Percentiles rank a stretch among this genome's conserved stretches.
phyloP scores from a whole-genome alignment of 768 basidiomycete species.

The Xerocomus brunneocitrinus region DNA sequence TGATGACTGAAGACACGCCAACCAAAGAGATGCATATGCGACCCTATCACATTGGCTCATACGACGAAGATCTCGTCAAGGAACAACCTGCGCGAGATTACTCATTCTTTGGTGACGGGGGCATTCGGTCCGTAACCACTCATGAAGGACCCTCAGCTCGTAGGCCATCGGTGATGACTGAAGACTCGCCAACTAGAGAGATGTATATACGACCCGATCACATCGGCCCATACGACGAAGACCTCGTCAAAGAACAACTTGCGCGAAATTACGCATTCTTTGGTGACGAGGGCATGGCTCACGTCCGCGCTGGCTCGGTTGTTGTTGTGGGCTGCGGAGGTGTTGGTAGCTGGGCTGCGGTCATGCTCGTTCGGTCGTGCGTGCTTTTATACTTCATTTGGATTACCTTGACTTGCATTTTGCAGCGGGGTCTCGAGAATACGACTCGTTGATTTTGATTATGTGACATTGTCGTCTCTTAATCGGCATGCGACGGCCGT shows the following conservation, averaged over 20 bases:
- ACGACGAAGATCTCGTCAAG: constrained; percentile 75
- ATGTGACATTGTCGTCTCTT: constrained; percentile 90
- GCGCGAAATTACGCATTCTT: constrained; percentile 94
- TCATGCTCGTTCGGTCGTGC: constrained; percentile 89
- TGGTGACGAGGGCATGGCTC: constrained; percentile 81
- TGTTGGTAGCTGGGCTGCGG: constrained; percentile 93
- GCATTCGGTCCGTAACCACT: constrained; percentile 56
- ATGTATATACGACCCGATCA: constrained; percentile 13
- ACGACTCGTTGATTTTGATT: constrained; percentile 90
- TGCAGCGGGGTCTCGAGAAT: constrained; percentile 69
- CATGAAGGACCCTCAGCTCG: constrained; percentile 1
- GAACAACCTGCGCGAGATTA: constrained; percentile 94
- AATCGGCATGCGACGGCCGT: constrained; percentile 92
- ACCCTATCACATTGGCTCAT: constrained; percentile 30
- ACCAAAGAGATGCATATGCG: constrained; percentile 16
- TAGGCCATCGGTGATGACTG: background rate
- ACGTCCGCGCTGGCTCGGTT: constrained; percentile 68
- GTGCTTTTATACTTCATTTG: constrained; percentile 28
- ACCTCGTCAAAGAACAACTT: constrained; percentile 82
- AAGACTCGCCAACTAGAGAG: constrained; percentile 9
- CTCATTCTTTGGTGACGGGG: constrained; percentile 88
- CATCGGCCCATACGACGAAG: constrained; percentile 59
- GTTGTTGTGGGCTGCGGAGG: constrained; percentile 95
- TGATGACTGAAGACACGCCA: constrained; percentile 1
- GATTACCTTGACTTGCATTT: background rate